Percentiles rank a stretch among this genome's conserved stretches.
Conservation (phyloP, 2,329 filamentous ascomycete species). For the Aspergillus sclerotialis region DNA sequence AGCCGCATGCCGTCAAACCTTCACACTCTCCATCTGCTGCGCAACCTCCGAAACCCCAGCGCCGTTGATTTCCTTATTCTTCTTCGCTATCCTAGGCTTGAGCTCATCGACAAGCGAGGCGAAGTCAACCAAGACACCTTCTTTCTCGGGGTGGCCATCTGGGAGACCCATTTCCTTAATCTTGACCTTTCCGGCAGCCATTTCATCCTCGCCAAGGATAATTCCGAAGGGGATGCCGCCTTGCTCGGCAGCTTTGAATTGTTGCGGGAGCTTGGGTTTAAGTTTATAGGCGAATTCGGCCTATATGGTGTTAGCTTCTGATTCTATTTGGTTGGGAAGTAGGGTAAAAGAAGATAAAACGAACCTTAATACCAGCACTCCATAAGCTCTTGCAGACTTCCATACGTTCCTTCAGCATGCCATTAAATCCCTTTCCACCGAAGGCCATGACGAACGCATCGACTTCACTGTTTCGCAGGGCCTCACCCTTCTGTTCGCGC, state of each 20-base stretch:
- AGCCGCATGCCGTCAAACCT: constrained; percentile 17
- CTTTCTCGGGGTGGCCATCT: constrained; percentile 83
- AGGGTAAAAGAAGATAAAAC: constrained; percentile 7
- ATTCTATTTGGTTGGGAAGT: not conserved
- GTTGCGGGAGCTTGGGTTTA: constrained; percentile 79
- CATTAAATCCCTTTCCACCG: constrained; percentile 75
- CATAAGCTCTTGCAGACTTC: constrained; percentile 68
- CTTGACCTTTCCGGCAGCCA: constrained; percentile 74
- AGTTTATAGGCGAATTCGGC: constrained; percentile 85
- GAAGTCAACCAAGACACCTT: constrained; percentile 68
- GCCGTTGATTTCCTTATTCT: constrained; percentile 6
- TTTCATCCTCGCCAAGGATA: constrained; percentile 85
- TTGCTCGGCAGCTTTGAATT: constrained; percentile 85
- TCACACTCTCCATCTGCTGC: constrained; percentile 16
- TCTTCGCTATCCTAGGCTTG: constrained; percentile 15
- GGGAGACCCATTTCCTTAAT: constrained; percentile 78
- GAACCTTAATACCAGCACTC: constrained; percentile 77
- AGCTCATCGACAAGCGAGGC: constrained; percentile 18
- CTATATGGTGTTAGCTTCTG: constrained; percentile 29
- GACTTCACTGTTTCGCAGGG: constrained; percentile 63
- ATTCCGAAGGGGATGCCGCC: constrained; percentile 77
- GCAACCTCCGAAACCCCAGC: constrained; percentile 11
- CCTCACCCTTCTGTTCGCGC: constrained; percentile 47
- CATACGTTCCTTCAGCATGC: constrained; percentile 78
- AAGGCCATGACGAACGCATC: constrained; percentile 96